Evolutionary conservation across 495 filamentous ascomycete species (phyloP).

Genomic region (Copromyces sp.): DNA sequence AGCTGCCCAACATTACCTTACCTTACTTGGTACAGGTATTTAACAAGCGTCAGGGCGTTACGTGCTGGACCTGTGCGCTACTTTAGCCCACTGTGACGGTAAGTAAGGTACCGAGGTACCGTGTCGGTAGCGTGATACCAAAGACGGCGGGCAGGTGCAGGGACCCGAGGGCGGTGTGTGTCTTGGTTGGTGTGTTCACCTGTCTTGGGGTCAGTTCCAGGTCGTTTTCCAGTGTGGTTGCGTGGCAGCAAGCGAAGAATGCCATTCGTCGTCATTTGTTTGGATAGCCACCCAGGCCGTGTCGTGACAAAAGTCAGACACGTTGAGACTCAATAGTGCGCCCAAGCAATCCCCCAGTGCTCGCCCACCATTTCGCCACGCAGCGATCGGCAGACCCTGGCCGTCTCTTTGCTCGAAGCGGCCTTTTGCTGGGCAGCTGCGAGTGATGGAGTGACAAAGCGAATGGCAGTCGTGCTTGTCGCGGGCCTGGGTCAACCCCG

Average conservation of each 20-base stretch:
- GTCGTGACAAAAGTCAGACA: slow-evolving; percentile 1
- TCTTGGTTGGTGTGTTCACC: background rate
- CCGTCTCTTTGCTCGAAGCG: slow-evolving; percentile 9
- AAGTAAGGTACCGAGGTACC: background rate
- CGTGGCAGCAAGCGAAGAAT: slow-evolving; percentile 12
- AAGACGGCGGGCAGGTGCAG: background rate
- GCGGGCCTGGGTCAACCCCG: background rate
- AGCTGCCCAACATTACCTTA: background rate
- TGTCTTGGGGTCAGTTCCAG: background rate
- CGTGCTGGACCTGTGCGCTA: background rate
- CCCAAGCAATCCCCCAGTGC: slow-evolving; percentile 14
- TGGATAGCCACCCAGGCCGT: slow-evolving; percentile 10
- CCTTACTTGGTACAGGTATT: background rate
- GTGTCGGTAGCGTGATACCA: background rate
- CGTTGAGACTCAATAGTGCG: background rate
- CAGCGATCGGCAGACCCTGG: slow-evolving; percentile 4
- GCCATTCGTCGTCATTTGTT: slow-evolving; percentile 22
- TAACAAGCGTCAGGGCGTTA: background rate
- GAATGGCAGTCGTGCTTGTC: background rate
- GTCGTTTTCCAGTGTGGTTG: slow-evolving; percentile 4
- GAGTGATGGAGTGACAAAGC: background rate
- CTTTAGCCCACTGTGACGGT: background rate
- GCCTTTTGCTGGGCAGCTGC: background rate
- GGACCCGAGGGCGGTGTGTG: background rate
- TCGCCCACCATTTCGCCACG: slow-evolving; percentile 7